Evolutionary conservation across 1,284 basidiomycete species (phyloP).

Genomic region (Sporisorium reilianum): DNA sequence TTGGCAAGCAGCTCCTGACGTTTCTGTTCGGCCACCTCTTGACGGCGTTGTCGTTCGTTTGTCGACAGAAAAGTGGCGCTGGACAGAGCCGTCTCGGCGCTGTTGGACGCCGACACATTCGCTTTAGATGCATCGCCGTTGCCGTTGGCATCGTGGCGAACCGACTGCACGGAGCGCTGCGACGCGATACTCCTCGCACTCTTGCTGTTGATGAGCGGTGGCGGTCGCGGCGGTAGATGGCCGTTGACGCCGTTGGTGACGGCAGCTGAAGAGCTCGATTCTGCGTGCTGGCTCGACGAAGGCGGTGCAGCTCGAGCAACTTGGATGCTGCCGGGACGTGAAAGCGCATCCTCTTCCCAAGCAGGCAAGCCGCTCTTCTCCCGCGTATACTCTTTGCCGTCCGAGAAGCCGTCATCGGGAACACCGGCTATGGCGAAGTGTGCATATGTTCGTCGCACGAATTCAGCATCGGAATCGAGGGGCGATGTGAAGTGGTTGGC

Average conservation of each 20-base stretch:
- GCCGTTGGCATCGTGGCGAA: background rate
- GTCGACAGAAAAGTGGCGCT: slow-evolving; percentile 31
- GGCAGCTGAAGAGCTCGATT: background rate
- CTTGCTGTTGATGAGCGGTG: slow-evolving; percentile 7
- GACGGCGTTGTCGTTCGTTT: slow-evolving; percentile 35
- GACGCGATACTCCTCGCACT: slow-evolving; percentile 13
- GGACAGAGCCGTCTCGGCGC: slow-evolving; percentile 19
- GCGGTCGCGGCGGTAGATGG: slow-evolving; percentile 5
- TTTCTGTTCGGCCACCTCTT: slow-evolving; percentile 43
- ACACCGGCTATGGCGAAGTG: slow-evolving; percentile 61
- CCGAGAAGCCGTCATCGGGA: slow-evolving; percentile 58
- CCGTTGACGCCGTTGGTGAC: slow-evolving; percentile 4
- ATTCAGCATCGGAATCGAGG: slow-evolving; percentile 57
- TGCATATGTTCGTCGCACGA: slow-evolving; percentile 61
- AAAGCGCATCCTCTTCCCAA: slow-evolving; percentile 50
- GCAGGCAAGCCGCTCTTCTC: slow-evolving; percentile 47
- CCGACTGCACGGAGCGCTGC: background rate
- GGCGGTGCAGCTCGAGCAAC: slow-evolving; percentile 1
- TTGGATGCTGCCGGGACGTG: slow-evolving; percentile 18
- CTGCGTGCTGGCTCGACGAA: background rate
- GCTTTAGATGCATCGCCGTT: background rate
- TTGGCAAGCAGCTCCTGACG: slow-evolving; percentile 46
- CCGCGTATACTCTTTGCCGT: slow-evolving; percentile 65
- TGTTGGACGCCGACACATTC: slow-evolving; percentile 2
- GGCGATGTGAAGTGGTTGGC: slow-evolving; percentile 33